phyloP scores from a whole-genome alignment of 2,329 filamentous ascomycete species.

The Clarireedia paspali region DNA sequence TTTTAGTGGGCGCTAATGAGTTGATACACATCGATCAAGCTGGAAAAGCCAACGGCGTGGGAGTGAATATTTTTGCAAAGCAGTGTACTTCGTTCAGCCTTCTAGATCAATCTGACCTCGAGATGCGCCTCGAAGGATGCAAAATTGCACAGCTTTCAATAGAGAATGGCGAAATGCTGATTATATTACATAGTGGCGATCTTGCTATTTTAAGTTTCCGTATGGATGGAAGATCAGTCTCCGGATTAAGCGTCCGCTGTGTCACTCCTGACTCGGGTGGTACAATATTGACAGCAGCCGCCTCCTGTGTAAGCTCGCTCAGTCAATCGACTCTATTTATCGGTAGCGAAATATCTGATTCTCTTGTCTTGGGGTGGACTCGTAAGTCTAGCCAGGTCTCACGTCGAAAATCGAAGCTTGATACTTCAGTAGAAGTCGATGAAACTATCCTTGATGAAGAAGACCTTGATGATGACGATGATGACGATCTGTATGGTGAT shows the following conservation, averaged over 20 bases:
- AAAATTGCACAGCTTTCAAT: constrained; percentile 67
- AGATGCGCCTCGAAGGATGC: constrained; percentile 74
- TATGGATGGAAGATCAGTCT: constrained; percentile 85
- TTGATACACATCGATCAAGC: constrained; percentile 94
- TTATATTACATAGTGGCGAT: constrained; percentile 69
- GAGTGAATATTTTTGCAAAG: constrained; percentile 84
- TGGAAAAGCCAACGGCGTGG: constrained; percentile 86
- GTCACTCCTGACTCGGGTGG: constrained; percentile 58
- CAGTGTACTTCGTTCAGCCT: constrained; percentile 77
- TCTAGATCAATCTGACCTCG: constrained; percentile 75
- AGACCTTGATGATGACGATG: constrained; percentile 48
- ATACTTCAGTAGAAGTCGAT: constrained; percentile 45
- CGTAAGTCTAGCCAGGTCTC: constrained; percentile 53
- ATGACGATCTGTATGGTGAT: constrained; percentile 53
- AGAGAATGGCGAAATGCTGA: constrained; percentile 74
- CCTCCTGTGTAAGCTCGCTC: constrained; percentile 64
- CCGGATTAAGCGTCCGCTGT: constrained; percentile 67
- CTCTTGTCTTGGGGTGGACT: constrained; percentile 73
- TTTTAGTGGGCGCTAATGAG: constrained; percentile 83
- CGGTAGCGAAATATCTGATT: constrained; percentile 78
- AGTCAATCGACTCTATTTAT: constrained; percentile 68
- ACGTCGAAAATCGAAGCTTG: constrained; percentile 56
- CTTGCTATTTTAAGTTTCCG: constrained; percentile 73
- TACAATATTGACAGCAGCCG: constrained; percentile 48
- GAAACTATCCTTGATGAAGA: constrained; percentile 40